A percentile compares a stretch with the other conserved stretches of the same genome.
These are phyloP conservation scores for Inga laurina DNA, from an alignment of 306 rosid genomes.

Conservation along the genomic window DNA sequence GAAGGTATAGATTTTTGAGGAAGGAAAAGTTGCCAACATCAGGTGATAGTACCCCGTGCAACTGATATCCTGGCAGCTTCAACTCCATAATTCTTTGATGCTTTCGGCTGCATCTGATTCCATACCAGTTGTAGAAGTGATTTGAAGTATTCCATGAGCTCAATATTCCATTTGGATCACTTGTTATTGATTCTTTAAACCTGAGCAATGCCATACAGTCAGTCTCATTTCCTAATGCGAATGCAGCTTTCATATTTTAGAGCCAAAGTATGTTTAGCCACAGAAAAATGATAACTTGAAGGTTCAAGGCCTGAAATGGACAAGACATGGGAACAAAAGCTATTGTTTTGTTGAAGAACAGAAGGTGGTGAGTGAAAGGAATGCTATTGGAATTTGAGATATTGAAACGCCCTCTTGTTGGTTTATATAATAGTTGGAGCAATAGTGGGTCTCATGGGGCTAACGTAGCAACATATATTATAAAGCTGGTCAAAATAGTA, in stretches of 20 bases:
- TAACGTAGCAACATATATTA: too few species aligned
- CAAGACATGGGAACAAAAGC: too few species aligned
- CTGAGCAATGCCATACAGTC: conserved; percentile 7
- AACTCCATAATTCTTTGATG: not conserved
- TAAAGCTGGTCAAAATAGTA: too few species aligned
- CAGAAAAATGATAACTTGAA: not conserved
- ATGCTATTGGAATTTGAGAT: too few species aligned
- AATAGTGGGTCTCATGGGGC: too few species aligned
- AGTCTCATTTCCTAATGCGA: not conserved
- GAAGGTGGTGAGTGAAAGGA: too few species aligned
- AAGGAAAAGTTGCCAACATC: conserved; percentile 3
- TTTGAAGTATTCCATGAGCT: conserved; percentile 6
- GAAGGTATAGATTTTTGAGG: not conserved
- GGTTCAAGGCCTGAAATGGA: not conserved
- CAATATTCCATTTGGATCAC: not conserved
- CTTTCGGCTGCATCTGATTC: not conserved
- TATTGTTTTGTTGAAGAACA: too few species aligned
- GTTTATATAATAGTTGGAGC: too few species aligned
- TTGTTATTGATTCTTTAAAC: not conserved
- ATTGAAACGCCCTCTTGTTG: too few species aligned
- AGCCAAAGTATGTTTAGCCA: not conserved
- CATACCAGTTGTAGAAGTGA: not conserved
- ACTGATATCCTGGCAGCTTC: not conserved
- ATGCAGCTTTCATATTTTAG: not conserved
- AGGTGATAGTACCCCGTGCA: not conserved